Evolutionary conservation across 2,329 filamentous ascomycete species (phyloP).

Genomic region (Pseudogymnoascus verrucosus): DNA sequence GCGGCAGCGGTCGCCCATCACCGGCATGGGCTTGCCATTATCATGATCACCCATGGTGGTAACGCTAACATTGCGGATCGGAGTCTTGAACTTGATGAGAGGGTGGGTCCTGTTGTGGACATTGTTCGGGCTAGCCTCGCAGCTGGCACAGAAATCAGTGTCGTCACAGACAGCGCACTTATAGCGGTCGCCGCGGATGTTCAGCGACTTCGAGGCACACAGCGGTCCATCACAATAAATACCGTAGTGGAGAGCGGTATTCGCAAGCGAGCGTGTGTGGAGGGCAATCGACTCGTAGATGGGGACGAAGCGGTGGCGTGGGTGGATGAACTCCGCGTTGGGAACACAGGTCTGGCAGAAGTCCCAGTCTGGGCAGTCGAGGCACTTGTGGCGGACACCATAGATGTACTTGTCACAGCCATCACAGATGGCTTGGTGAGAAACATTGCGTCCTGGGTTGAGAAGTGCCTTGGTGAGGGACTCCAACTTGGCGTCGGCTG

Average conservation of each 20-base stretch:
- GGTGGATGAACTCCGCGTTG: conserved; percentile 61
- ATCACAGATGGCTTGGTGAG: conserved; percentile 88
- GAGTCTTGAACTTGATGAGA: conserved; percentile 92
- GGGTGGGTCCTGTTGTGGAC: conserved; percentile 93
- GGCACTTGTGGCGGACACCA: conserved; percentile 91
- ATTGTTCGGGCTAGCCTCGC: conserved; percentile 80
- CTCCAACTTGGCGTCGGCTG: conserved; percentile 53
- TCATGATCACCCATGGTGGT: conserved; percentile 74
- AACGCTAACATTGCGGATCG: conserved; percentile 79
- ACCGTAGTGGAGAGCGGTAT: conserved; percentile 59
- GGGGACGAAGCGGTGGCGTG: conserved; percentile 78
- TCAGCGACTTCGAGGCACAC: conserved; percentile 60
- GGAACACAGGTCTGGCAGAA: conserved; percentile 74
- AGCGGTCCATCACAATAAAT: conserved; percentile 94
- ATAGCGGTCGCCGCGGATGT: conserved; percentile 83
- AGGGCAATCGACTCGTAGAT: conserved; percentile 55
- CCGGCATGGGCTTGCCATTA: conserved; percentile 54
- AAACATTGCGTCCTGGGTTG: conserved; percentile 68
- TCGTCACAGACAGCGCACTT: conserved; percentile 97
- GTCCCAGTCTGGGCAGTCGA: conserved; percentile 96
- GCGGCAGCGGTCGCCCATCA: conserved; percentile 58
- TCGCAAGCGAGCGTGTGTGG: conserved; percentile 30
- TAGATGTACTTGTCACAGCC: conserved; percentile 82
- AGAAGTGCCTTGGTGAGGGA: conserved; percentile 59
- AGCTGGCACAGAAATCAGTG: conserved; percentile 88